These are phyloP conservation scores for Escallonia herrerae DNA, from an alignment of 129 eudicot species.

Conservation along the genomic window DNA sequence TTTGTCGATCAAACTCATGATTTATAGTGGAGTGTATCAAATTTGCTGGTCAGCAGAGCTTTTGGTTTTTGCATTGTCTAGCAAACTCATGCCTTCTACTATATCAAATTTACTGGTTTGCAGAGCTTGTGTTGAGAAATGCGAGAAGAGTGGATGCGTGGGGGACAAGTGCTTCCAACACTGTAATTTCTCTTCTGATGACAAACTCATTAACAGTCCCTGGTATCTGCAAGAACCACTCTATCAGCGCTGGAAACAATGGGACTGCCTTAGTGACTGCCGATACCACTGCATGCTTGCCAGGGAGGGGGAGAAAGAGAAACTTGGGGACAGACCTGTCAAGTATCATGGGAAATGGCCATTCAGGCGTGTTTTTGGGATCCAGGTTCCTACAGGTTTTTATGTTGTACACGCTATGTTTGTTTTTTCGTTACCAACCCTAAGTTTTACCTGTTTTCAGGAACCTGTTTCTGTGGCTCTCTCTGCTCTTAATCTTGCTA, in stretches of 20 bases:
- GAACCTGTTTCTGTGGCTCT: conserved; percentile 95
- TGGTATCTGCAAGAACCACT: conserved; percentile 99
- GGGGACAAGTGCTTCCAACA: conserved; percentile 73
- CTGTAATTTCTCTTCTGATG: conserved; percentile 73
- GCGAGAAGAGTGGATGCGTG: conserved; percentile 93
- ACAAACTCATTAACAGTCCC: conserved; percentile 58
- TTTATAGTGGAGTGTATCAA: too few relatives aligned
- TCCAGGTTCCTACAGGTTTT: conserved; percentile 50
- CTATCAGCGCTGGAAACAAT: conserved; percentile 83
- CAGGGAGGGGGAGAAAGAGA: conserved; percentile 74
- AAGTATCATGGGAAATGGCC: conserved; percentile 99
- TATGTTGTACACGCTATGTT: not conserved
- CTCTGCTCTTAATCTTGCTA: conserved; percentile 82
- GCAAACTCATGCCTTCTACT: conserved; percentile 13
- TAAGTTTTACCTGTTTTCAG: conserved; percentile 28
- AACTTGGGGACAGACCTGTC: conserved; percentile 61
- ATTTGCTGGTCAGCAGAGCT: not conserved
- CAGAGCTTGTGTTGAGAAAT: conserved; percentile 81
- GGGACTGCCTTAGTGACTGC: conserved; percentile 97
- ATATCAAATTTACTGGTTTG: conserved; percentile 15
- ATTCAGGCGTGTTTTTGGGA: conserved; percentile 75
- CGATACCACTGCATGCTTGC: conserved; percentile 84
- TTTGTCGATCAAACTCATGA: too few relatives aligned
- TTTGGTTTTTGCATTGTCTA: not conserved
- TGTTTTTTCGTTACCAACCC: too few relatives aligned